Evolutionary conservation across 495 filamentous ascomycete genomes (phyloP).

Genomic region (Astrocystis sublimbata): DNA sequence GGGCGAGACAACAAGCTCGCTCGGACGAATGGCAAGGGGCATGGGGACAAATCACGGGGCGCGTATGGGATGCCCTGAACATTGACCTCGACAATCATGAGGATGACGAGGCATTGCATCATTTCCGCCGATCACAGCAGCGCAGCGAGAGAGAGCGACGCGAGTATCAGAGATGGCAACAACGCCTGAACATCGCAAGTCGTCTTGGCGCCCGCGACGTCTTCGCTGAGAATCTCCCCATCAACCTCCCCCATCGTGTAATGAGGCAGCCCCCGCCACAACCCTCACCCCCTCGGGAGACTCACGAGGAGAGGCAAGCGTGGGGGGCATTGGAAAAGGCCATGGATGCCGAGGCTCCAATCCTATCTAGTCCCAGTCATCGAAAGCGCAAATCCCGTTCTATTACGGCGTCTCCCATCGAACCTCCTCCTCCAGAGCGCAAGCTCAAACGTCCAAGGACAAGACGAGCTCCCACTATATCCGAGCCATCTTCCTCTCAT

Average conservation of each 20-base stretch:
- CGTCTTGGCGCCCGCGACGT: slow-evolving; percentile 67
- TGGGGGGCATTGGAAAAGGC: slow-evolving; percentile 90
- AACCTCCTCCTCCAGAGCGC: slow-evolving; percentile 64
- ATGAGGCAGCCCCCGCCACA: slow-evolving; percentile 27
- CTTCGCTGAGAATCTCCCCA: slow-evolving; percentile 61
- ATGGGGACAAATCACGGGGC: slow-evolving; percentile 53
- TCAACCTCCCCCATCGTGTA: slow-evolving; percentile 29
- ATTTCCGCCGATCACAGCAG: slow-evolving; percentile 55
- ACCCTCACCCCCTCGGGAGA: slow-evolving; percentile 59
- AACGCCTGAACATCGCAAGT: slow-evolving; percentile 76
- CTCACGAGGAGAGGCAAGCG: slow-evolving; percentile 75
- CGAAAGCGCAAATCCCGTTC: slow-evolving; percentile 79
- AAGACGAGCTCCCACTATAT: slow-evolving; percentile 39
- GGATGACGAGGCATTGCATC: slow-evolving; percentile 64
- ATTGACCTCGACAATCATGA: slow-evolving; percentile 89
- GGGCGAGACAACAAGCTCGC: slow-evolving; percentile 46
- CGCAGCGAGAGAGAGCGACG: slow-evolving; percentile 62
- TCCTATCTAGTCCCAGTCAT: slow-evolving; percentile 28
- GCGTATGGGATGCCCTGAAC: slow-evolving; percentile 58
- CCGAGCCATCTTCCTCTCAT: slow-evolving; percentile 46
- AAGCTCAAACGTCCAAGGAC: slow-evolving; percentile 85
- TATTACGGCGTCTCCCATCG: slow-evolving; percentile 68
- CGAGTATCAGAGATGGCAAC: slow-evolving; percentile 74
- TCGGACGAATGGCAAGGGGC: slow-evolving; percentile 57
- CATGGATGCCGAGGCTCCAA: slow-evolving; percentile 61